Evolutionary conservation across 768 basidiomycete species (phyloP), one percentile per base, ranked within the genome.

Genomic region (Trametes elegans): DNA sequence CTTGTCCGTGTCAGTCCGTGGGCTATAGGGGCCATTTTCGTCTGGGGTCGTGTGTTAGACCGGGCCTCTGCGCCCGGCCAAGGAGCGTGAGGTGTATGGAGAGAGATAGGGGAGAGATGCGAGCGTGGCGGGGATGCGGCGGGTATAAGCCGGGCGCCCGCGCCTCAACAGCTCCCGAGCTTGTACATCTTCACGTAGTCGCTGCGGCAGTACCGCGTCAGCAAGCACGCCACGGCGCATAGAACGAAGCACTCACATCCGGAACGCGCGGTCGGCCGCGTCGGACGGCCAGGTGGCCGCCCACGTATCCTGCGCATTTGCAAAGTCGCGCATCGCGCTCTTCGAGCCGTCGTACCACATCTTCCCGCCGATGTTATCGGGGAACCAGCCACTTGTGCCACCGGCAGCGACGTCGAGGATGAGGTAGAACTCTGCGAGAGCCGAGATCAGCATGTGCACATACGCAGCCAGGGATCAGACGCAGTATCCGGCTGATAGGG

Each of bases 341-440:
- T 58, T 61, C 29, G 79, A 79, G 16, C 72, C 71, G 66, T 92
- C 84, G 28, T 84, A 76, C 90, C 89, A 92, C 78, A 70, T 68
- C 69, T 76, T 76, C 61, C 72, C 74, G 16, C 90, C 91, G 39
- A 88, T 81, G 9, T 75, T 70, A 53, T 82, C 80, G 3, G 75
- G 76, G 76, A 80, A 82, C 77, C 77, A 82, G 27, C 85, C 92
- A 60, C 82, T 90, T 32, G 88, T 91, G 2, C 85, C 85, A 9
- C 93, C 93, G 9, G 82, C 90, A 2, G 85, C 90, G 31, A 94
- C 79, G 67, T 89, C 80, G 66, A 95, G 72, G 63, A 91, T 83
- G 23, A 94, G 71, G 71, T 90, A 94, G 70, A 95, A 93, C 16
- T 83, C 85, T 83, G 52, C 26, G 16, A 5, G n/a, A 13, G 18